phyloP scores from a whole-genome alignment of 2,329 filamentous ascomycete species.

The Periconia digitata region DNA sequence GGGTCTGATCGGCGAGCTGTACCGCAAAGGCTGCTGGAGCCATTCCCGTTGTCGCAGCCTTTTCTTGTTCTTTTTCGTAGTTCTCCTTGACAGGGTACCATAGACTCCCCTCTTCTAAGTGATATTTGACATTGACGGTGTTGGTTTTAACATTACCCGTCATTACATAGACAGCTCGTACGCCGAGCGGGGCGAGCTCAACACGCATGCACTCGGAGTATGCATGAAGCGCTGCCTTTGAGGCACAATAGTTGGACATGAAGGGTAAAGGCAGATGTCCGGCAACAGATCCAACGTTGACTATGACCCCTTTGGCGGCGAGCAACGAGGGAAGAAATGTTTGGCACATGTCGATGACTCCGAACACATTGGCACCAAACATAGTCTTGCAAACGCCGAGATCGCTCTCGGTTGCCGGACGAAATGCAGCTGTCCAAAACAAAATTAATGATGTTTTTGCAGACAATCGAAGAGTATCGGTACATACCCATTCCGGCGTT shows the following conservation, averaged over 20 bases:
- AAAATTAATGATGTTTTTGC: not conserved
- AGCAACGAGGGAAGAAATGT: constrained; percentile 54
- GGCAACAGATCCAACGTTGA: constrained; percentile 40
- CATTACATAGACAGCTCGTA: constrained; percentile 47
- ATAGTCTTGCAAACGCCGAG: constrained; percentile 49
- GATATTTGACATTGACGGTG: constrained; percentile 51
- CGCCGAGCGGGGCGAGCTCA: constrained; percentile 52
- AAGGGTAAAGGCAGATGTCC: constrained; percentile 45
- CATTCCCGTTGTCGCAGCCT: constrained; percentile 1
- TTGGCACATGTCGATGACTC: constrained; percentile 56
- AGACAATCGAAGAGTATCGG: constrained; percentile 34
- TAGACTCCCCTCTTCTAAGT: constrained; percentile 25
- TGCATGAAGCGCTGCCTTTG: constrained; percentile 57
- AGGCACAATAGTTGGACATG: constrained; percentile 53
- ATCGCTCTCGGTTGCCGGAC: constrained; percentile 54
- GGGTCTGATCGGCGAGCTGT: not conserved
- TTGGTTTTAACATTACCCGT: constrained; percentile 60
- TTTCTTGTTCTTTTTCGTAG: constrained; percentile 2
- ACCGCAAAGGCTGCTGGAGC: constrained; percentile 1
- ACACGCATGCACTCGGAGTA: constrained; percentile 57
- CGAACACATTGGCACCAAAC: constrained; percentile 58
- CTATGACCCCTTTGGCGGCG: constrained; percentile 39
- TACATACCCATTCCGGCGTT: constrained; percentile 56
- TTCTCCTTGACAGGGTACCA: constrained; percentile 4
- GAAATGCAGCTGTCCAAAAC: not conserved